Conservation (phyloP, 176 grass and related monocot species). For the Eleusine coracana region DNA sequence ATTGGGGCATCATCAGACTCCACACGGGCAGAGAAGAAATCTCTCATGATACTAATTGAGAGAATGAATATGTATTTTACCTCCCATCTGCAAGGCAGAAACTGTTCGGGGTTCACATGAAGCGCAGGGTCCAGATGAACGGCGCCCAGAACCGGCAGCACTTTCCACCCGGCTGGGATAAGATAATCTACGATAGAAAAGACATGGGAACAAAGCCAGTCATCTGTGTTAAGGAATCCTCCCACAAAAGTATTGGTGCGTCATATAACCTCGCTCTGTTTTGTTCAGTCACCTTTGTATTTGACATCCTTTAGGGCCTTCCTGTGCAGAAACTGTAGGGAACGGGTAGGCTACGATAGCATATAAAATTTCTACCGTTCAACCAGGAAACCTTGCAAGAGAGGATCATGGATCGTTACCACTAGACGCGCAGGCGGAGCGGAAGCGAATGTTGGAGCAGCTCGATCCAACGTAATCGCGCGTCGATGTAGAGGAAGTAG, state of each 20-base stretch:
- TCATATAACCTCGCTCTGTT: not conserved
- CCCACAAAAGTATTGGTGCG: not conserved
- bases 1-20: not conserved
- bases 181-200: conserved; percentile 37
- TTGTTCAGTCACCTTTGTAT: conserved; percentile 47
- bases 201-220: not conserved
- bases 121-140: conserved; percentile 59
- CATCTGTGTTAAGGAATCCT: not conserved
- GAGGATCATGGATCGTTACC: too few relatives aligned
- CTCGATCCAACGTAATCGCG: too few relatives aligned
- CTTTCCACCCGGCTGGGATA: conserved; percentile 69
- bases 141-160: conserved; percentile 53
- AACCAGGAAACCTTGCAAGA: too few relatives aligned
- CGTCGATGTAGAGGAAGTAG: too few relatives aligned
- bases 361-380: too few relatives aligned
- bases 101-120: conserved; percentile 44
- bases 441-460: too few relatives aligned
- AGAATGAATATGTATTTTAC: not conserved
- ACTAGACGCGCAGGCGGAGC: too few relatives aligned
- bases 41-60: not conserved
- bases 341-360: too few relatives aligned
- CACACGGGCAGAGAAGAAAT: not conserved
- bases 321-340: conserved; percentile 65
- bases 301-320: conserved; percentile 64
- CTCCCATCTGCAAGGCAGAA: conserved; percentile 68